Evolutionary conservation across 2,329 filamentous ascomycete species (phyloP).

Genomic region (Raffaelea deltoideospora): DNA sequence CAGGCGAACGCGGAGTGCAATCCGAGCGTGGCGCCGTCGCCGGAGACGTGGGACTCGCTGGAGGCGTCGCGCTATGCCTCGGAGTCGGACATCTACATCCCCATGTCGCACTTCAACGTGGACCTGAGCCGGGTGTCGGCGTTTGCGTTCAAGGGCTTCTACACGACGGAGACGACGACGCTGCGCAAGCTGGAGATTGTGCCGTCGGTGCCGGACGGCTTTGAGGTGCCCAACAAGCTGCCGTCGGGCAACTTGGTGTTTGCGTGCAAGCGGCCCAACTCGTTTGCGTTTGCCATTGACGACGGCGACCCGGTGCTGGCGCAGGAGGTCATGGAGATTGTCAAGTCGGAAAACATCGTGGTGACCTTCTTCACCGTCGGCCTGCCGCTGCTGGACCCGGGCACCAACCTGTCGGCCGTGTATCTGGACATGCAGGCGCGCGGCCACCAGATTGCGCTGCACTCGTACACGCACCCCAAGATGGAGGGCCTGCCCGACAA

Average conservation of each 20-base stretch:
- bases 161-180: constrained; percentile 30
- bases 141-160: constrained; percentile 50
- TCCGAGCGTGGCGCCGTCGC: constrained; percentile 38
- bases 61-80: constrained; percentile 44
- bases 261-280: constrained; percentile 51
- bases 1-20: constrained; percentile 51
- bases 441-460: constrained; percentile 54
- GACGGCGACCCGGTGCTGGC: constrained; percentile 47
- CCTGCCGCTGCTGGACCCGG: constrained; percentile 39
- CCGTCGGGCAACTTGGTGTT: constrained; percentile 46
- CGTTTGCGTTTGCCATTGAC: constrained; percentile 59
- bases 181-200: constrained; percentile 48
- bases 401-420: constrained; percentile 46
- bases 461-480: constrained; percentile 56
- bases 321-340: constrained; percentile 43
- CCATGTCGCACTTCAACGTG: constrained; percentile 50
- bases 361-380: constrained; percentile 62
- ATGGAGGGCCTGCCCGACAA: constrained; percentile 40
- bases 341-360: constrained; percentile 44
- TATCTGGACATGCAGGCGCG: constrained; percentile 46
- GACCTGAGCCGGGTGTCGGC: constrained; percentile 39
- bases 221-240: constrained; percentile 41
- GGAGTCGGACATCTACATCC: constrained; percentile 47
- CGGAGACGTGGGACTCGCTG: constrained; percentile 52
- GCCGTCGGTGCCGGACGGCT: constrained; percentile 30